phyloP scores from a whole-genome alignment of 2,329 filamentous ascomycete species.

The Aspergillus sp. region DNA sequence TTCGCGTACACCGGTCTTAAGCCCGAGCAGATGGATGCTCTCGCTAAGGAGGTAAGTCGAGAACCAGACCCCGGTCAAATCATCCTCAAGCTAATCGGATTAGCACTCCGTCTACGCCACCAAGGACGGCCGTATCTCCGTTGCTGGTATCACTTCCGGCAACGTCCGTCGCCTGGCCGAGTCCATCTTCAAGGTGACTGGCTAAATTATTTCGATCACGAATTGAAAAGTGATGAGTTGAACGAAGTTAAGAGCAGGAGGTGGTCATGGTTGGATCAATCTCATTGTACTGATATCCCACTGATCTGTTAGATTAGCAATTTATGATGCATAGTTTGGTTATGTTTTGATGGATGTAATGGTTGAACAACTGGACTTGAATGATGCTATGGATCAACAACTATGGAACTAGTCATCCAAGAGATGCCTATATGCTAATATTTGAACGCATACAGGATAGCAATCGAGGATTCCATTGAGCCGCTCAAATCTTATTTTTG shows the following conservation, averaged over 20 bases:
- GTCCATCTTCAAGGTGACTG: constrained; percentile 46
- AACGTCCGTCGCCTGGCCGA: constrained; percentile 47
- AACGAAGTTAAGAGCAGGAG: constrained; percentile 1
- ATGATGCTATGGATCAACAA: no score
- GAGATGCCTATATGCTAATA: no score
- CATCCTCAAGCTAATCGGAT: no score
- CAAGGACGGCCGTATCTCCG: constrained; percentile 56
- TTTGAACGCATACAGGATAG: no score
- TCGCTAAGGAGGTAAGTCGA: constrained; percentile 69
- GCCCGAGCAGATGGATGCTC: constrained; percentile 79
- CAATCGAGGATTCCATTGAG: no score
- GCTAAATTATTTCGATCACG: constrained; percentile 26
- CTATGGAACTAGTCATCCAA: no score
- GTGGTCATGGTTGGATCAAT: constrained; percentile 2
- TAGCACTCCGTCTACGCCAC: constrained; percentile 91
- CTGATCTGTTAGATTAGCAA: constrained; percentile 12
- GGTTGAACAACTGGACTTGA: no score
- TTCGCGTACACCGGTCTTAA: constrained; percentile 96
- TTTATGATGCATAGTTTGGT: neutral
- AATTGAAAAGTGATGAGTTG: constrained; percentile 2
- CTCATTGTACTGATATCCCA: constrained; percentile 22
- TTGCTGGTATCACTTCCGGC: constrained; percentile 43
- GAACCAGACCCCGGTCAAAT: neutral
- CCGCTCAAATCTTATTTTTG: no score
- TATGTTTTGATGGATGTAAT: no score